A percentile compares a stretch with the other conserved stretches of the same genome.
Conservation (phyloP, 768 basidiomycete genomes). For the Chalciporus piperatus region DNA sequence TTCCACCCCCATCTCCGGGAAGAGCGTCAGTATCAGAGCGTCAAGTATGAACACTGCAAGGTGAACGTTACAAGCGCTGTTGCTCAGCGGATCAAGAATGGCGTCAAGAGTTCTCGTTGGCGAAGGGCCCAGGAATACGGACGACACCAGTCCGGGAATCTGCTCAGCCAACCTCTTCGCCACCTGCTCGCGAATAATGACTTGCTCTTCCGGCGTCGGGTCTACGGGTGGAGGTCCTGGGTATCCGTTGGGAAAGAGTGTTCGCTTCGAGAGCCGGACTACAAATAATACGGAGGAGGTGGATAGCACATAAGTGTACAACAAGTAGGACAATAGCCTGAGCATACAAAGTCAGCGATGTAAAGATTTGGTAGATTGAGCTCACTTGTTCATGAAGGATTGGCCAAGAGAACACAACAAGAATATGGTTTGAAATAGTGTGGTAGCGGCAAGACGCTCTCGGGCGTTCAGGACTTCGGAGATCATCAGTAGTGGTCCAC, state of each 20-base stretch:
- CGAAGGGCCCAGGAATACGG: slow-evolving; percentile 54
- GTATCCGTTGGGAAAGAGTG: slow-evolving; percentile 88
- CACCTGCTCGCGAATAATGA: slow-evolving; percentile 45
- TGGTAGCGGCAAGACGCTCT: slow-evolving; percentile 47
- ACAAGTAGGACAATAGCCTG: slow-evolving; percentile 68
- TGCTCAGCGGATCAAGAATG: slow-evolving; percentile 60
- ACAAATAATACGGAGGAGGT: slow-evolving; percentile 50
- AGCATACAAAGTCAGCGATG: slow-evolving; percentile 8
- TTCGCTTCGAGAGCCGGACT: slow-evolving; percentile 56
- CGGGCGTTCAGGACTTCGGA: slow-evolving; percentile 48
- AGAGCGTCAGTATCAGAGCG: slow-evolving; percentile 61
- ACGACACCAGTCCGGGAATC: slow-evolving; percentile 39
- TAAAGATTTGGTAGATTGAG: neutral
- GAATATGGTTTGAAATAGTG: slow-evolving; percentile 43
- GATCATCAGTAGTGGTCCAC: slow-evolving; percentile 43
- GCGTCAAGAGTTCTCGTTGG: slow-evolving; percentile 46
- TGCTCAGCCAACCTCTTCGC: slow-evolving; percentile 38
- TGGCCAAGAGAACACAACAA: slow-evolving; percentile 47
- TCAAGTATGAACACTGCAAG: slow-evolving; percentile 75
- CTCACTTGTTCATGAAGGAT: slow-evolving; percentile 60
- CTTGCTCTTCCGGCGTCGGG: slow-evolving; percentile 76
- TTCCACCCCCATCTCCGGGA: slow-evolving; percentile 68
- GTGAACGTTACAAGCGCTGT: slow-evolving; percentile 73
- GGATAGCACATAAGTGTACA: slow-evolving; percentile 54
- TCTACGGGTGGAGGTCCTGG: slow-evolving; percentile 71